phyloP scores from a whole-genome alignment of 495 filamentous ascomycete genomes.

The Aspergillus egyptiacus region DNA sequence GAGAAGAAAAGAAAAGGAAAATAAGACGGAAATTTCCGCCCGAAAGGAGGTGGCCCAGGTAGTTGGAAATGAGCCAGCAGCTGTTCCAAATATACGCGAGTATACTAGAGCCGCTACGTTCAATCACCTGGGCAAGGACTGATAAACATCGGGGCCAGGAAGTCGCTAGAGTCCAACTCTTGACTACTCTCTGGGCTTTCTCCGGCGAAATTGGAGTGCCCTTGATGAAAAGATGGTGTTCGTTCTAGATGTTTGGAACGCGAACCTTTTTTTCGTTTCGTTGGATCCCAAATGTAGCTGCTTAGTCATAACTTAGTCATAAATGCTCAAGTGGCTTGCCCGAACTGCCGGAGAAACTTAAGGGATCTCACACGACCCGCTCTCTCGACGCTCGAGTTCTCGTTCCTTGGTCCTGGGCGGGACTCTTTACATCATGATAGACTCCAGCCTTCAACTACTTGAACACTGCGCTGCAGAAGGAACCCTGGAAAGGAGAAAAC shows the following conservation, averaged over 20 bases:
- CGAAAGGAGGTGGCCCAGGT: too few relatives aligned
- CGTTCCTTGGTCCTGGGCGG: conserved; percentile 18
- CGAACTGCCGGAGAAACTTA: not conserved
- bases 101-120: not conserved
- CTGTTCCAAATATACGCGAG: too few relatives aligned
- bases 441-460: conserved; percentile 1
- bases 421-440: conserved; percentile 23
- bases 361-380: not conserved
- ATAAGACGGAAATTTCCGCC: too few relatives aligned
- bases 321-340: not conserved
- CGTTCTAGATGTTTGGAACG: too few relatives aligned
- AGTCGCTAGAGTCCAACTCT: not conserved
- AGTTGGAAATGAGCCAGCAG: too few relatives aligned
- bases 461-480: not conserved
- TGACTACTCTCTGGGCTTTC: not conserved
- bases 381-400: not conserved
- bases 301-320: conserved; percentile 10
- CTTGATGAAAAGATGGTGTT: not conserved
- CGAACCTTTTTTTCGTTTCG: conserved; percentile 4
- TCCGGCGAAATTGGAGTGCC: not conserved
- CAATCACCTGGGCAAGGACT: not conserved
- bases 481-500: not conserved
- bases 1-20: too few relatives aligned
- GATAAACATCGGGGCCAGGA: not conserved
- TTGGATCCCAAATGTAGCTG: not conserved